phyloP scores from a whole-genome alignment of 495 filamentous ascomycete species.

The Xylaria flabelliformis region DNA sequence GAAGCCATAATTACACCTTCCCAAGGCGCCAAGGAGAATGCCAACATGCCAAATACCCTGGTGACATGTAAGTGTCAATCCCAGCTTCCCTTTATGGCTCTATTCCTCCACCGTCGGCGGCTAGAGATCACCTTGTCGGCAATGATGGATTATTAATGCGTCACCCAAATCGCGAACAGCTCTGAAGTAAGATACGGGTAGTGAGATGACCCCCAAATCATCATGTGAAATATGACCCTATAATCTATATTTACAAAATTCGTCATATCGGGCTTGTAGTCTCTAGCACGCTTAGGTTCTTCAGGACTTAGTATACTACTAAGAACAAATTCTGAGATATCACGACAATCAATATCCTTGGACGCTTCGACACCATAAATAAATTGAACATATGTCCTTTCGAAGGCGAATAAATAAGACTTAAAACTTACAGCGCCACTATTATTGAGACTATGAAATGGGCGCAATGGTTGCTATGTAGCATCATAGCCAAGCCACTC shows the following conservation, averaged over 20 bases:
- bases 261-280: neutral
- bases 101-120: neutral
- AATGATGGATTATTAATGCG: neutral
- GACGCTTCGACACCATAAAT: neutral
- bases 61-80: neutral
- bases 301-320: neutral
- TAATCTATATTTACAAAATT: neutral
- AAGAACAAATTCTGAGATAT: neutral
- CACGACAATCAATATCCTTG: neutral
- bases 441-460: neutral
- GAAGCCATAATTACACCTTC: neutral
- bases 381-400: neutral
- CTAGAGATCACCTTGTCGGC: neutral
- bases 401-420: neutral
- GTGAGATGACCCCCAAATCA: neutral
- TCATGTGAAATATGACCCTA: neutral
- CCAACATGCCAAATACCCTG: neutral
- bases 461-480: neutral
- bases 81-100: neutral
- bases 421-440: neutral
- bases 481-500: neutral
- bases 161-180: neutral
- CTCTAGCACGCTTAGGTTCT: neutral
- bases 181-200: neutral
- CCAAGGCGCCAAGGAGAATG: neutral